Base-by-base conservation (phyloP, 73 alveolate species). In the Blepharisma stoltei region DNA sequence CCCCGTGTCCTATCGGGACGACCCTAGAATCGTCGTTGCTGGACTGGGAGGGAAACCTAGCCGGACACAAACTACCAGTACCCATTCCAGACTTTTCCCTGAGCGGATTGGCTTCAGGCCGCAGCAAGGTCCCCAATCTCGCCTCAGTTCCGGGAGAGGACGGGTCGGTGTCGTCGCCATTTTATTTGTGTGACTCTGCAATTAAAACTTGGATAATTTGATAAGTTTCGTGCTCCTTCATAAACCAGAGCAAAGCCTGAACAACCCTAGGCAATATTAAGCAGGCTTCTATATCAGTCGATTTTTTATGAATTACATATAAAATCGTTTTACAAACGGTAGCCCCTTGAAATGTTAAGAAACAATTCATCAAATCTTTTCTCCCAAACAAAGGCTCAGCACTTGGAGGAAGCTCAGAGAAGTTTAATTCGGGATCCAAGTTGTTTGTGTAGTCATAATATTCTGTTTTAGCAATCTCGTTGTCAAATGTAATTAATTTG, bases 371-470 rank as follows among this genome's bases (percentile, higher is more conserved):
- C 66, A 52, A 52, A 52, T 52, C 66, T 20, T 20, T 52, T 52
- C 66, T 52, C n/a, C 66, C 66, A 52, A 52, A 52, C 2, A 52
- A 52, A 52, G 66, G 66, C 23, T 52, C 66, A 52, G 23, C 27
- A 14, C 27, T 52, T 20, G 66, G 27, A 14, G 66, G 66, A 4
- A 52, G 66, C 3, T 52, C 23, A 4, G 23, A 11, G 23, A 52
- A 52, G 23, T 52, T 20, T 14, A 20, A 20, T 52, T 14, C n/a
- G 23, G 66, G 66, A 14, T 52, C 66, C 23, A 52, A 52, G 23
- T 20, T 14, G n/a, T 52, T 20, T 52, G 23, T 14, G 23, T 14
- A 14, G n/a, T 52, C 66, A 11, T 20, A 11, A 52, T 52, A 52
- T 3, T 52, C 23, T 14, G n/a, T 52, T 20, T 20, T 52, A 11